These are phyloP conservation scores for Diaporthe sp. DNA, from an alignment of 2,329 filamentous ascomycete species.

Conservation along the genomic window DNA sequence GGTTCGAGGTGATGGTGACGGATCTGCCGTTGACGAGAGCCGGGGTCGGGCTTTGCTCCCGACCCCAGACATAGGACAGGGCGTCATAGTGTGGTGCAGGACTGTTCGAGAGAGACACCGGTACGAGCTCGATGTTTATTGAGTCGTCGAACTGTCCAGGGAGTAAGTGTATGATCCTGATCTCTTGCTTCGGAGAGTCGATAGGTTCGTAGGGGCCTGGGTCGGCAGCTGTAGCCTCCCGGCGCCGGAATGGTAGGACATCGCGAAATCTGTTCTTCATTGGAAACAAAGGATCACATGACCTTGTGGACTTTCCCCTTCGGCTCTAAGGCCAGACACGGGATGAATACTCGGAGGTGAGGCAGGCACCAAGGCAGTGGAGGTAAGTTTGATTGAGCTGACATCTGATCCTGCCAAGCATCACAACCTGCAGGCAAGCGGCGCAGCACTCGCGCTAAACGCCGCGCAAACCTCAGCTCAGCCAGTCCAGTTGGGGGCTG, in stretches of 20 bases:
- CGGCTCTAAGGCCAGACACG: not conserved
- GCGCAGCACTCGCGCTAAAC: too few species aligned
- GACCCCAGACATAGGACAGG: constrained; percentile 39
- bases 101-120: constrained; percentile 26
- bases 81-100: constrained; percentile 36
- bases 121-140: constrained; percentile 29
- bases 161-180: constrained; percentile 1
- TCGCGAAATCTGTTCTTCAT: not conserved
- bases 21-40: constrained; percentile 28
- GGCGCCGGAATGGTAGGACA: not conserved
- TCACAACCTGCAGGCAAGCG: not conserved
- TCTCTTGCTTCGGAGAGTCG: not conserved
- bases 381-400: not conserved
- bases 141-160: not conserved
- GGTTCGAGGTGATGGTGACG: constrained; percentile 33
- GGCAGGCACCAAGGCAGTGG: not conserved
- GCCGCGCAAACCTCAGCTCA: too few species aligned
- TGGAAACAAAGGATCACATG: too few species aligned
- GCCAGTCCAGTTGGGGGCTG: too few species aligned
- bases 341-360: not conserved
- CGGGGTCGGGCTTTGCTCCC: constrained; percentile 14
- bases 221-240: not conserved
- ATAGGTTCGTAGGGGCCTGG: not conserved
- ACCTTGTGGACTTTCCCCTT: not conserved
- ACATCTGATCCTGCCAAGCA: not conserved